Evolutionary conservation across 345 rosid species (phyloP).

Genomic region (Syzygium grande): DNA sequence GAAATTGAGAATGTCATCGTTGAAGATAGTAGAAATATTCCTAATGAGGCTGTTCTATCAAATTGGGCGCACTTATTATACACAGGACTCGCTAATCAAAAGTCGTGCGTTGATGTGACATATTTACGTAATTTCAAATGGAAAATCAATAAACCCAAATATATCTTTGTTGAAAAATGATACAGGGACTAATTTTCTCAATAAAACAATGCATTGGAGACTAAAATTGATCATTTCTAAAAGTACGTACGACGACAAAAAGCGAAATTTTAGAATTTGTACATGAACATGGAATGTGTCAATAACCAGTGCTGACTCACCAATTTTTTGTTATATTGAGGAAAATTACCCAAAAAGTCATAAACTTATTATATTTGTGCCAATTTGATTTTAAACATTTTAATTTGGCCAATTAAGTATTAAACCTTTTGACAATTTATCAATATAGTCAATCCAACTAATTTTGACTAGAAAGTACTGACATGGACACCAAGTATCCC

Average conservation of each 20-base stretch:
- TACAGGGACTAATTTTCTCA: background rate
- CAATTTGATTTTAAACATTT: too few species aligned
- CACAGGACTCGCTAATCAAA: background rate
- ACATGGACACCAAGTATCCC: too few species aligned
- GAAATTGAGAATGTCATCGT: too few species aligned
- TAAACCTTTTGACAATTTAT: too few species aligned
- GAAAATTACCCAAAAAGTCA: too few species aligned
- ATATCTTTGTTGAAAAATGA: background rate
- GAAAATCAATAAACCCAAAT: background rate
- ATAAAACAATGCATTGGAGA: background rate
- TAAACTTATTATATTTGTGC: too few species aligned
- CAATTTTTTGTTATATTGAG: background rate
- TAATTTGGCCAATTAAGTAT: too few species aligned
- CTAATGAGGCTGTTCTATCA: background rate
- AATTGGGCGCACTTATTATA: background rate
- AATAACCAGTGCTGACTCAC: rapidly evolving
- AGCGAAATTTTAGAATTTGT: background rate
- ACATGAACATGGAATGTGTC: background rate
- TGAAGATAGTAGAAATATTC: too few species aligned
- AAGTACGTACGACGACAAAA: background rate
- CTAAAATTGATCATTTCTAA: background rate
- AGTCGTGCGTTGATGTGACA: background rate
- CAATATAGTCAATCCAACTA: too few species aligned
- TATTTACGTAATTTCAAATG: background rate
- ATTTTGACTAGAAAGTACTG: too few species aligned